phyloP scores from a whole-genome alignment of 805 yeast species.

The Pichia membranifaciens region DNA sequence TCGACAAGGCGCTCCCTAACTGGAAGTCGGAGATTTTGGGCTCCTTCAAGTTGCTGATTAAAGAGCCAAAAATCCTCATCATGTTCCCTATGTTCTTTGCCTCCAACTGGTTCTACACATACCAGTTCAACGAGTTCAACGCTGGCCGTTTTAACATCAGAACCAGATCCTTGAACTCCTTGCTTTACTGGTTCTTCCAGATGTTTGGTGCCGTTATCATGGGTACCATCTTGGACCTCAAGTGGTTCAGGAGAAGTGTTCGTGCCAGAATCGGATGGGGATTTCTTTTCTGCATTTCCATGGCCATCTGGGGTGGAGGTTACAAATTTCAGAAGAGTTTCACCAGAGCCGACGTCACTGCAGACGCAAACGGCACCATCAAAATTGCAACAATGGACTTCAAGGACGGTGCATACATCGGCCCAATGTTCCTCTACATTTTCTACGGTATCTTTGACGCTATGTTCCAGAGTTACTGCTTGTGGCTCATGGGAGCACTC shows the following conservation, averaged over 20 bases:
- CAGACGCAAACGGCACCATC: constrained; percentile 2
- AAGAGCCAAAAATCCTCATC: constrained; percentile 33
- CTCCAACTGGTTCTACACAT: constrained; percentile 63
- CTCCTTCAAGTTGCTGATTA: constrained; percentile 26
- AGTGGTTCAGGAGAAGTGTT: constrained; percentile 34
- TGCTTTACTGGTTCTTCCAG: constrained; percentile 56
- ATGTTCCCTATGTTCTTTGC: constrained; percentile 59
- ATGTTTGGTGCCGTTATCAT: constrained; percentile 50
- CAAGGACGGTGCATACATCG: constrained; percentile 42
- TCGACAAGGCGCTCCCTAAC: constrained; percentile 39
- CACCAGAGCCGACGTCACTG: constrained; percentile 21
- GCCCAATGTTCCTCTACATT: constrained; percentile 58
- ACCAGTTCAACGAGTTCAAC: constrained; percentile 55
- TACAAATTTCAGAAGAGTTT: constrained; percentile 31
- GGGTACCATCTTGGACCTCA: constrained; percentile 45
- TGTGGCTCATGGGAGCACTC: constrained; percentile 56
- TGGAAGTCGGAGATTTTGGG: constrained; percentile 33
- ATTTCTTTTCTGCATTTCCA: constrained; percentile 32
- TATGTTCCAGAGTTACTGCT: constrained; percentile 50
- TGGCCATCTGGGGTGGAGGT: constrained; percentile 59
- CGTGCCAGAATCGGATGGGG: constrained; percentile 44
- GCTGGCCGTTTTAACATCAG: constrained; percentile 50
- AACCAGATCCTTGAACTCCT: constrained; percentile 55
- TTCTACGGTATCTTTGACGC: constrained; percentile 59
- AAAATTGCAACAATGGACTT: constrained; percentile 35